phyloP scores from a whole-genome alignment of 148 eudicot genomes.

The Arbutus unedo region DNA sequence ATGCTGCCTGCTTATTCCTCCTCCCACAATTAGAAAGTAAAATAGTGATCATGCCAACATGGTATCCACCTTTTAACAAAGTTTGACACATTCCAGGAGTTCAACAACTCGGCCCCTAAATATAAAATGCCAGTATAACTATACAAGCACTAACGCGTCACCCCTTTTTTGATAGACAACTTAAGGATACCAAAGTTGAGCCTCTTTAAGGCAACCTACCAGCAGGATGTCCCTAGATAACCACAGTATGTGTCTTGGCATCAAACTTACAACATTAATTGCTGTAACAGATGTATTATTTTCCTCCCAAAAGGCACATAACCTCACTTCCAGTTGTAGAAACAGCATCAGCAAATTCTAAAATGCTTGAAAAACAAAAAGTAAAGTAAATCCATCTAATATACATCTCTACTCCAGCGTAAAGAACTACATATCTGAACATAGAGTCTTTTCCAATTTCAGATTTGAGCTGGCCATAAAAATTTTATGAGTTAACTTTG shows the following conservation, averaged over 20 bases:
- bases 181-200: neutral
- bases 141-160: neutral
- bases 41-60: neutral
- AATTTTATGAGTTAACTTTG: neutral
- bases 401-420: neutral
- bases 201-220: neutral
- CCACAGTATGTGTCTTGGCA: neutral
- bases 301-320: neutral
- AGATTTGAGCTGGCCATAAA: neutral
- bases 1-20: neutral
- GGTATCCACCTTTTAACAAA: neutral
- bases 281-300: neutral
- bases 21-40: neutral
- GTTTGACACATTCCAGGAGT: neutral
- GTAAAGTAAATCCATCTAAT: neutral
- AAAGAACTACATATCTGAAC: neutral
- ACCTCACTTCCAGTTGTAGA: slow-evolving; percentile 2
- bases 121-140: neutral
- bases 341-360: neutral
- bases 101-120: neutral
- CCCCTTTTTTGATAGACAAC: neutral
- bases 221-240: neutral
- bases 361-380: neutral
- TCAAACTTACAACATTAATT: neutral
- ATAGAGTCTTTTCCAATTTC: neutral